Evolutionary conservation across 768 basidiomycete species (phyloP).

Genomic region (Pulveroboletus sp.): DNA sequence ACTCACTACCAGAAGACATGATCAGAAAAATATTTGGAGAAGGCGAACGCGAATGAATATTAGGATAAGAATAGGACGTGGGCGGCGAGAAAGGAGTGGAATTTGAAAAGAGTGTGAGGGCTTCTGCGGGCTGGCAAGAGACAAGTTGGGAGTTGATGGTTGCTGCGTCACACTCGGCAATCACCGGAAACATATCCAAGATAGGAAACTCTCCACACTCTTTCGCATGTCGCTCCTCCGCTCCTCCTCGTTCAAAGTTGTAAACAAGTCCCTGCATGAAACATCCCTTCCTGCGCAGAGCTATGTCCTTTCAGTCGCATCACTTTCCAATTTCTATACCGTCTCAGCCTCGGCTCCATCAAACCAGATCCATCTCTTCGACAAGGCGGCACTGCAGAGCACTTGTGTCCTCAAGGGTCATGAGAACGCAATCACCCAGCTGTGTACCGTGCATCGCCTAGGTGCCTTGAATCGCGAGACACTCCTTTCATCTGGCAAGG

Average conservation of each 20-base stretch:
- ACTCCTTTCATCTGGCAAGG: conserved; percentile 66
- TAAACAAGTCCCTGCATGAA: conserved; percentile 27
- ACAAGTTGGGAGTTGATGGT: background rate
- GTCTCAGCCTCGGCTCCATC: conserved; percentile 60
- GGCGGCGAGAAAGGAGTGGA: conserved; percentile 22
- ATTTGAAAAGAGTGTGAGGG: conserved; percentile 28
- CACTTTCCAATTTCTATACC: conserved; percentile 51
- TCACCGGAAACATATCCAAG: conserved; percentile 26
- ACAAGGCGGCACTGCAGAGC: conserved; percentile 50
- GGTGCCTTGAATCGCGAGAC: conserved; percentile 40
- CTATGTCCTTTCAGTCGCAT: conserved; percentile 62
- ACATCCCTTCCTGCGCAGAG: conserved; percentile 38
- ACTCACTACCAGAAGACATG: conserved; percentile 32
- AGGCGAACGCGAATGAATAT: background rate
- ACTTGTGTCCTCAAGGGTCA: conserved; percentile 56
- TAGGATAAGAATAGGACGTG: conserved; percentile 1
- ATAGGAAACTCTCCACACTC: conserved; percentile 19
- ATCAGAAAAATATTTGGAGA: conserved; percentile 1
- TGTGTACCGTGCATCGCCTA: conserved; percentile 44
- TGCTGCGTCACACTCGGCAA: conserved; percentile 6
- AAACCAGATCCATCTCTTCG: conserved; percentile 65
- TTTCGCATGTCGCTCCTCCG: conserved; percentile 25
- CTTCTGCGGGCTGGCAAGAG: conserved; percentile 6
- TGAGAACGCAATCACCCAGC: conserved; percentile 51
- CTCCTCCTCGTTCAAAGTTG: conserved; percentile 21